Percentiles rank a stretch among this genome's conserved stretches.
Evolutionary conservation across 2,329 filamentous ascomycete genomes (phyloP).

Genomic region (Aspergillus fumigatiaffinis): DNA sequence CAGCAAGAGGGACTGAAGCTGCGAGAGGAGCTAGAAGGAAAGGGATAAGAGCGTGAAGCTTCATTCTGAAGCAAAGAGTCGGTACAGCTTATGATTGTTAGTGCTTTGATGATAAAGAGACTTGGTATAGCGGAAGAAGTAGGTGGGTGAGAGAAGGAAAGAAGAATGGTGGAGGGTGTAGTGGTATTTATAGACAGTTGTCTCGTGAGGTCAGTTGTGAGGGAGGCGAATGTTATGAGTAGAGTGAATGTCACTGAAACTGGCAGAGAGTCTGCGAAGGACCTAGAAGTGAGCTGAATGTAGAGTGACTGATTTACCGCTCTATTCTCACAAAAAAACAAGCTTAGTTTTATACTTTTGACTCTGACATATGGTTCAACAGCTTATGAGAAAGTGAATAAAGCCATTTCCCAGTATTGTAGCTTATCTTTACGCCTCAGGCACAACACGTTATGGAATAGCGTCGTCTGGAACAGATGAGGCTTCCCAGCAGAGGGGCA

Average conservation of each 20-base stretch:
- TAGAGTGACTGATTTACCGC: background rate
- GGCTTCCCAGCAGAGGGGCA: too few relatives aligned
- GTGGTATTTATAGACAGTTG: background rate
- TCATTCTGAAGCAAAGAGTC: background rate
- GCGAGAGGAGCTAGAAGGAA: background rate
- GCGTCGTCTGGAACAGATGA: too few relatives aligned
- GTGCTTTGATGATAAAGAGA: background rate
- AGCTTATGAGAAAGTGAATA: too few relatives aligned
- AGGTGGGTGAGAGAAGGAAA: background rate
- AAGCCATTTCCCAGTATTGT: too few relatives aligned
- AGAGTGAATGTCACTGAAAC: background rate
- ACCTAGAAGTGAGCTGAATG: background rate
- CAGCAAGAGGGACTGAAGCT: background rate
- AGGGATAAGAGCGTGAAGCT: background rate
- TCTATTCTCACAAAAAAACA: background rate
- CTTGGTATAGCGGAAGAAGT: background rate
- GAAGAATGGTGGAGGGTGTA: background rate
- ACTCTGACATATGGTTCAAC: too few relatives aligned
- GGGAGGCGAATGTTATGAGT: background rate
- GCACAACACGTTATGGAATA: too few relatives aligned
- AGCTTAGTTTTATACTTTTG: background rate
- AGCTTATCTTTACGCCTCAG: too few relatives aligned
- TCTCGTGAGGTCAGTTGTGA: background rate
- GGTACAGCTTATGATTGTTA: background rate
- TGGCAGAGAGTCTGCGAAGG: background rate